phyloP scores from a whole-genome alignment of 2,329 filamentous ascomycete genomes.

The Teratosphaeria gauchensis region DNA sequence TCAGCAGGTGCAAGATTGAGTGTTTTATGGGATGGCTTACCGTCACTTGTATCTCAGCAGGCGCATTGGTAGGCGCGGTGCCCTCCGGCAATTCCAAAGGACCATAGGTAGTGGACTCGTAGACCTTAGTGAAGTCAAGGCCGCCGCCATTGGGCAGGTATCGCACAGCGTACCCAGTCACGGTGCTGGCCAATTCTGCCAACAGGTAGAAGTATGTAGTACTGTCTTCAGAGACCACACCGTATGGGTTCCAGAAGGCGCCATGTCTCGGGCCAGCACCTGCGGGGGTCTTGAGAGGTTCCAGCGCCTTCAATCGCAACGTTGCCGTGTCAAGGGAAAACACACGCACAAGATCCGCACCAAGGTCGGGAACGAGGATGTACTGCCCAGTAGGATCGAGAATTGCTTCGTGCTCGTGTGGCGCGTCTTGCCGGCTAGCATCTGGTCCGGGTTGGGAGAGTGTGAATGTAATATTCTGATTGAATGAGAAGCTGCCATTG shows the following conservation, averaged over 20 bases:
- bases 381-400: constrained; percentile 30
- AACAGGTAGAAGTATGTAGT: constrained; percentile 31
- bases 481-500: constrained; percentile 33
- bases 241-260: constrained; percentile 26
- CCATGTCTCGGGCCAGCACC: constrained; percentile 29
- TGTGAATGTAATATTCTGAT: constrained; percentile 22
- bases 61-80: constrained; percentile 46
- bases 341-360: constrained; percentile 28
- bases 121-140: constrained; percentile 37
- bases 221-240: constrained; percentile 11
- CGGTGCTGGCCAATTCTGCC: constrained; percentile 43
- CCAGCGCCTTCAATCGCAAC: constrained; percentile 16
- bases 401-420: constrained; percentile 28
- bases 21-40: constrained; percentile 4
- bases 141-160: constrained; percentile 35
- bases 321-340: constrained; percentile 20
- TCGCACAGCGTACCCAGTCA: constrained; percentile 37
- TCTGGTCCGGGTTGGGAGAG: constrained; percentile 20
- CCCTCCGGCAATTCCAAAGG: constrained; percentile 32
- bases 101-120: constrained; percentile 41
- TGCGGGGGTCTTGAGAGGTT: constrained; percentile 16
- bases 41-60: constrained; percentile 45
- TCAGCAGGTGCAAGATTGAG: background rate
- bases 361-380: constrained; percentile 29
- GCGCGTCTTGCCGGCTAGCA: constrained; percentile 24